Evolutionary conservation across 352 stramenopile genomes (phyloP).

Genomic region (Pythium dissimile): DNA sequence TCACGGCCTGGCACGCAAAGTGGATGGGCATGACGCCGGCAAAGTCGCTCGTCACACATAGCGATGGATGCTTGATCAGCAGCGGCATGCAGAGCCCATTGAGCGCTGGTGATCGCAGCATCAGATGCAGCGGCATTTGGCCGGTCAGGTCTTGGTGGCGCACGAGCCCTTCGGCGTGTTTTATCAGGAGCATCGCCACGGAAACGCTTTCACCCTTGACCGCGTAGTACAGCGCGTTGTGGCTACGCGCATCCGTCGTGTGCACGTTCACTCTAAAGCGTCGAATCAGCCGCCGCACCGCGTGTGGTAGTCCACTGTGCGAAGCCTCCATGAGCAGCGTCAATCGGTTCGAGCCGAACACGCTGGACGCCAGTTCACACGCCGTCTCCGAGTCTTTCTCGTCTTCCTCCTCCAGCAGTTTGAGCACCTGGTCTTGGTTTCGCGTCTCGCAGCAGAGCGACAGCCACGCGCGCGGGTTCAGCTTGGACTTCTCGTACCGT

Average conservation of each 20-base stretch:
- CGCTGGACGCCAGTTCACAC: not conserved
- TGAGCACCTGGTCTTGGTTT: constrained; percentile 48
- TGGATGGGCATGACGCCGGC: constrained; percentile 50
- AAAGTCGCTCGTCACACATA: constrained; percentile 47
- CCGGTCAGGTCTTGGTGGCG: constrained; percentile 50
- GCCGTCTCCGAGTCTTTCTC: not conserved
- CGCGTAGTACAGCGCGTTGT: constrained; percentile 55
- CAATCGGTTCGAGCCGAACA: not conserved
- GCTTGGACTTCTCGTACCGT: constrained; percentile 28
- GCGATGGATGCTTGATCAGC: constrained; percentile 25
- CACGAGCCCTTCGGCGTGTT: constrained; percentile 37
- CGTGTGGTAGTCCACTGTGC: constrained; percentile 33
- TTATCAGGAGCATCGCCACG: constrained; percentile 39
- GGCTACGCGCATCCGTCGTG: constrained; percentile 38
- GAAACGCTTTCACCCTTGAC: constrained; percentile 33
- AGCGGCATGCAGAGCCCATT: constrained; percentile 45
- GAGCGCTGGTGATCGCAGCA: constrained; percentile 44
- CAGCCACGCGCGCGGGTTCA: constrained; percentile 45
- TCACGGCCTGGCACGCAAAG: constrained; percentile 56
- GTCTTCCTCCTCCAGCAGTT: constrained; percentile 31
- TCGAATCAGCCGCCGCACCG: constrained; percentile 39
- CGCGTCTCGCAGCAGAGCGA: constrained; percentile 66
- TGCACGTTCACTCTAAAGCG: constrained; percentile 45
- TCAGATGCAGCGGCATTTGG: constrained; percentile 50
- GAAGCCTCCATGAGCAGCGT: constrained; percentile 57